phyloP scores from a whole-genome alignment of 148 eudicot species.

The Rhododendron kiyosumense region DNA sequence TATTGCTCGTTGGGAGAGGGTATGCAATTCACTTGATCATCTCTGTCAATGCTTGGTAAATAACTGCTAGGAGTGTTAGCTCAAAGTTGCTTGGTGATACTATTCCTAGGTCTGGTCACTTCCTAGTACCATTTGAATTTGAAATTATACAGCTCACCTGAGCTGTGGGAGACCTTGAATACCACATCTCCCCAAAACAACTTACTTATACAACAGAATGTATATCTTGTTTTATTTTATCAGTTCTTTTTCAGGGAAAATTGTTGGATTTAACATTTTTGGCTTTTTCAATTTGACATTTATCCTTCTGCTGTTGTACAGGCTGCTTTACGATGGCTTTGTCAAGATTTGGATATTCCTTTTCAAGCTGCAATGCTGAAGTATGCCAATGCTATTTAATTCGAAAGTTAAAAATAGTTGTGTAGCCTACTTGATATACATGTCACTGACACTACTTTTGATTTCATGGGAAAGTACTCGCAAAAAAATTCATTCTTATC shows the following conservation, averaged over 20 bases:
- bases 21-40: not conserved
- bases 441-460: not conserved
- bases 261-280: too few species aligned
- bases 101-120: too few species aligned
- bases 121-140: not conserved
- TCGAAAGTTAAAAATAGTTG: not conserved
- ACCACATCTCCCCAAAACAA: too few species aligned
- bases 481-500: not conserved
- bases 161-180: not conserved
- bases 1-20: not conserved
- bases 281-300: not conserved
- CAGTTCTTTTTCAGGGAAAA: too few species aligned
- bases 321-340: constrained; percentile 75
- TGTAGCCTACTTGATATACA: not conserved
- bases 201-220: too few species aligned
- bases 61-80: not conserved
- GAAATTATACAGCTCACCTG: not conserved
- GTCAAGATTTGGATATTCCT: constrained; percentile 79
- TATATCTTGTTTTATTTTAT: too few species aligned
- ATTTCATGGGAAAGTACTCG: not conserved
- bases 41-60: not conserved
- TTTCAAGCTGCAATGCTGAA: constrained; percentile 88
- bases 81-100: too few species aligned
- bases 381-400: constrained; percentile 29
- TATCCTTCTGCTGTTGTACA: constrained; percentile 26